Conservation (phyloP, 2,329 filamentous ascomycete species). For the Curvularia sp. region DNA sequence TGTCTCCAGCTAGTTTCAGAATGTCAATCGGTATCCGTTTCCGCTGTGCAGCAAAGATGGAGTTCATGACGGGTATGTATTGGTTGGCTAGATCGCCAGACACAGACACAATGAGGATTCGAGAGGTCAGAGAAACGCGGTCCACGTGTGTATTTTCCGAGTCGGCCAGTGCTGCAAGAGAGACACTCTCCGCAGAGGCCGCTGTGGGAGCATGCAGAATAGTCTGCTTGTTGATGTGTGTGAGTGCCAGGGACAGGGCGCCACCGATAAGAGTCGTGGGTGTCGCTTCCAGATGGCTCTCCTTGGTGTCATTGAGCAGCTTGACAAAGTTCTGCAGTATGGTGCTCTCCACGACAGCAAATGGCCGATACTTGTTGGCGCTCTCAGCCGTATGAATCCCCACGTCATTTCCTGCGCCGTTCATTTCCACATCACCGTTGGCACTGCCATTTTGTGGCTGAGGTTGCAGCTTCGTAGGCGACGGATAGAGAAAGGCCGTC, state of each 20-base stretch:
- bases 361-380: conserved; percentile 93
- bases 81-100: conserved; percentile 85
- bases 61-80: conserved; percentile 99
- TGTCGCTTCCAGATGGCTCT: conserved; percentile 66
- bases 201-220: conserved; percentile 55
- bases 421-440: conserved; percentile 39
- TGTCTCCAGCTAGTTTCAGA: conserved; percentile 80
- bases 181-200: conserved; percentile 53
- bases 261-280: conserved; percentile 89
- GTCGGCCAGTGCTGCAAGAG: conserved; percentile 55
- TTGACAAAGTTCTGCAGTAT: conserved; percentile 75
- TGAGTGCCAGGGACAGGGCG: conserved; percentile 85
- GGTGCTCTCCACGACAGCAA: conserved; percentile 82
- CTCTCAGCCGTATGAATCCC: conserved; percentile 47
- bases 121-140: conserved; percentile 68
- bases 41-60: conserved; percentile 92
- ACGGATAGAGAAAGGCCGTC: conserved; percentile 88
- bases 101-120: conserved; percentile 89
- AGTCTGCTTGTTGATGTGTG: conserved; percentile 85
- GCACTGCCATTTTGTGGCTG: conserved; percentile 22
- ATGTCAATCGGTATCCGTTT: conserved; percentile 91
- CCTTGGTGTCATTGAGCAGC: conserved; percentile 74
- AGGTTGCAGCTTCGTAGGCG: conserved; percentile 43
- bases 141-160: conserved; percentile 45
- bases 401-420: conserved; percentile 30